Evolutionary conservation across 164 flowering plant genomes (phyloP).

Genomic region (Stephania yunnanensis): DNA sequence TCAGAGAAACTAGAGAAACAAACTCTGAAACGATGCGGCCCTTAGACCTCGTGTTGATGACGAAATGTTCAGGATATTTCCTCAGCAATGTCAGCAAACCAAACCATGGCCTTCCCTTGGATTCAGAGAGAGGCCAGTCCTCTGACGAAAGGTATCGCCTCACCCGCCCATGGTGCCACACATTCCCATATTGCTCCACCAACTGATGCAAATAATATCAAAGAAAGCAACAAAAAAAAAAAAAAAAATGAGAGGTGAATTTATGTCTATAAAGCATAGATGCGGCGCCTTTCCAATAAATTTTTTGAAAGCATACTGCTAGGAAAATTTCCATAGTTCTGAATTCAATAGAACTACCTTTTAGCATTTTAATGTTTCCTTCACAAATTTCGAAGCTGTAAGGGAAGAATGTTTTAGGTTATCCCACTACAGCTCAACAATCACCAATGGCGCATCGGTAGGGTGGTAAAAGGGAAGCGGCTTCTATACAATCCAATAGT

Average conservation of each 20-base stretch:
- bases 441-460: too few relatives aligned
- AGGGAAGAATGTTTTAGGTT: too few relatives aligned
- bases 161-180: conserved; percentile 94
- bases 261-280: neutral
- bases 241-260: neutral
- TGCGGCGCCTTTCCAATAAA: too few relatives aligned
- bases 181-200: conserved; percentile 52
- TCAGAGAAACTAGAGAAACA: conserved; percentile 85
- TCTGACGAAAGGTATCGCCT: conserved; percentile 86
- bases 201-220: conserved; percentile 39
- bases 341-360: too few relatives aligned
- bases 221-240: neutral
- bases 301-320: too few relatives aligned
- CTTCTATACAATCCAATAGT: too few relatives aligned
- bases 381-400: too few relatives aligned
- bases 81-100: conserved; percentile 87
- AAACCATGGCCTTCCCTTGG: conserved; percentile 86
- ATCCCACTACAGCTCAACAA: too few relatives aligned
- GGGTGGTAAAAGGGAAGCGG: too few relatives aligned
- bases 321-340: too few relatives aligned
- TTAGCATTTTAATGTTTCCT: too few relatives aligned
- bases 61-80: conserved; percentile 97
- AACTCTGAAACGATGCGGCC: conserved; percentile 80
- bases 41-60: conserved; percentile 91
- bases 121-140: conserved; percentile 66